Evolutionary conservation across 306 rosid species (phyloP).

Genomic region (Begonia masoniana): DNA sequence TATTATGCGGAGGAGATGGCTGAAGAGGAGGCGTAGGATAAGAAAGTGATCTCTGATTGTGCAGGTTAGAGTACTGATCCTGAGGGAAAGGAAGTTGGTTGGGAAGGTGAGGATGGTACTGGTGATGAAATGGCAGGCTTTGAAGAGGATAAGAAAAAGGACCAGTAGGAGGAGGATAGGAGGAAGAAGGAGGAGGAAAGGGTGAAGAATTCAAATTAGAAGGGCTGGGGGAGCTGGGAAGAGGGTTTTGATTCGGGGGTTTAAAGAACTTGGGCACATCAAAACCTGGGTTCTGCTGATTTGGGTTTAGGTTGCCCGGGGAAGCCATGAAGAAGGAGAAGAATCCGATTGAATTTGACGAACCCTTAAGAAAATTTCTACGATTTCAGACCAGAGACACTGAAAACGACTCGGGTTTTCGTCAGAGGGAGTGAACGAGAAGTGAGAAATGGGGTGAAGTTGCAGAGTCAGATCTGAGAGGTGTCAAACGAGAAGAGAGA

Average conservation of each 20-base stretch:
- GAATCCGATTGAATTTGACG: background rate
- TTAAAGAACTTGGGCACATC: constrained; percentile 67
- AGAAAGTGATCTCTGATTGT: constrained; percentile 58
- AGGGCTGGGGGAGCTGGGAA: constrained; percentile 33
- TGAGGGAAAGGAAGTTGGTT: constrained; percentile 26
- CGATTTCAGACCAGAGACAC: constrained; percentile 2
- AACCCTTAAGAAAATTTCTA: constrained; percentile 4
- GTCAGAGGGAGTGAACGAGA: background rate
- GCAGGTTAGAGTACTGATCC: constrained; percentile 33
- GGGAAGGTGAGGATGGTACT: constrained; percentile 18
- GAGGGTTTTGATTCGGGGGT: constrained; percentile 27
- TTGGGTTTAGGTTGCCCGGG: constrained; percentile 40
- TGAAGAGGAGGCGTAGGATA: constrained; percentile 71
- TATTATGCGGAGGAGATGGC: constrained; percentile 27
- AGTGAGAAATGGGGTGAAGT: background rate
- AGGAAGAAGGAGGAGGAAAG: constrained; percentile 29
- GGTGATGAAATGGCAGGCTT: constrained; percentile 40
- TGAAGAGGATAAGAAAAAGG: constrained; percentile 46
- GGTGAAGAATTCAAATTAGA: constrained; percentile 18
- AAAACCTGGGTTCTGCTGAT: constrained; percentile 20
- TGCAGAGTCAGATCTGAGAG: constrained; percentile 14
- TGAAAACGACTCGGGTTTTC: background rate
- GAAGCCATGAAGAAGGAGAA: constrained; percentile 31
- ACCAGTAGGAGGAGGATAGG: constrained; percentile 29
- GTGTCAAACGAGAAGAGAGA: too few species aligned